phyloP scores from a whole-genome alignment of 768 basidiomycete genomes.

The Termitomyces sp. region DNA sequence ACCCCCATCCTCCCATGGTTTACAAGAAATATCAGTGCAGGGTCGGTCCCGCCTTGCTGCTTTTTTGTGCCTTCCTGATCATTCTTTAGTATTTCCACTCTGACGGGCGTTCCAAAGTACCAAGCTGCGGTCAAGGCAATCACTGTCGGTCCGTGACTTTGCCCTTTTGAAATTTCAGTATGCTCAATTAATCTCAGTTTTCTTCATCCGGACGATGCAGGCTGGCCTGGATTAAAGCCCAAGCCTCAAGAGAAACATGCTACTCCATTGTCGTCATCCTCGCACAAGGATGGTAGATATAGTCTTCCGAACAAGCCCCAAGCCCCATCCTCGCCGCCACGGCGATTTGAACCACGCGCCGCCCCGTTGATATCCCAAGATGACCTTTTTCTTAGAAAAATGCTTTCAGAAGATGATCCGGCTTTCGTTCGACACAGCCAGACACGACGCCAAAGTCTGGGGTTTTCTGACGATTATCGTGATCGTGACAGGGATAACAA shows the following conservation, averaged over 20 bases:
- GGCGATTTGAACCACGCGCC: conserved; percentile 19
- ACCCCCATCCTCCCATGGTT: conserved; percentile 3
- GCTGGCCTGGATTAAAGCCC: conserved; percentile 28
- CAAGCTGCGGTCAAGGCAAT: conserved; percentile 40
- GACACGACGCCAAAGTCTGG: conserved; percentile 4
- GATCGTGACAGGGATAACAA: conserved; percentile 8
- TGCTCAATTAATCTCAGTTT: conserved; percentile 22
- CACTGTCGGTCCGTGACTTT: conserved; percentile 39
- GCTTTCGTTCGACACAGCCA: neutral
- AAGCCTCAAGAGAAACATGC: conserved; percentile 12
- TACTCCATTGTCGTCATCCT: conserved; percentile 1
- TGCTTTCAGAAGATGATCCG: conserved; percentile 20
- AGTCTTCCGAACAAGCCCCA: conserved; percentile 3
- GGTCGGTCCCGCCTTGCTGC: conserved; percentile 22
- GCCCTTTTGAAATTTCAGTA: neutral
- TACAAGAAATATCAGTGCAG: conserved; percentile 45
- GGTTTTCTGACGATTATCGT: conserved; percentile 3
- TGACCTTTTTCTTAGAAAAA: conserved; percentile 34
- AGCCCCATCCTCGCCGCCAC: conserved; percentile 2
- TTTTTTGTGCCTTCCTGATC: neutral
- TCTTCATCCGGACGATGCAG: conserved; percentile 43
- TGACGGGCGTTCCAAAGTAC: conserved; percentile 33
- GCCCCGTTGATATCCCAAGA: conserved; percentile 36
- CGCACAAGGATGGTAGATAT: conserved; percentile 1
- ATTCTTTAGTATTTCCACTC: conserved; percentile 39